A percentile compares a stretch with the other conserved stretches of the same genome.
Conservation (phyloP, 2,329 filamentous ascomycete species). For the Pseudocercospora eumusae region DNA sequence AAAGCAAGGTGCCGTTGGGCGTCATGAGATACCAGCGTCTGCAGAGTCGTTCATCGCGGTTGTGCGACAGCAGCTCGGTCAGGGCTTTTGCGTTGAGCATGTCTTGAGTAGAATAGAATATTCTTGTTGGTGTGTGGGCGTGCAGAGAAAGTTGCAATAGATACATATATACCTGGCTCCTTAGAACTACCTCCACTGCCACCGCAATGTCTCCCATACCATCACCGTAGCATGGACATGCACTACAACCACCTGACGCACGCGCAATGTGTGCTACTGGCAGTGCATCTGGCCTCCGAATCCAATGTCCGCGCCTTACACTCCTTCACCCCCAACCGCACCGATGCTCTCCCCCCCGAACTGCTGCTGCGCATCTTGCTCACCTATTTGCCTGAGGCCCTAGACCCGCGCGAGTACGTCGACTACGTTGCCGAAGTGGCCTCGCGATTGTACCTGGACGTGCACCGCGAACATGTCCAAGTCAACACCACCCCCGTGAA, state of each 20-base stretch:
- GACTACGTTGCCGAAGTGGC: conserved; percentile 62
- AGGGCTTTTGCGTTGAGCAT: conserved; percentile 50
- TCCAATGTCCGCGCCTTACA: conserved; percentile 61
- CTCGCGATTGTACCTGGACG: conserved; percentile 48
- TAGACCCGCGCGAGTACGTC: conserved; percentile 64
- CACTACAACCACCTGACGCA: conserved; percentile 54
- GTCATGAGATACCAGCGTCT: conserved; percentile 53
- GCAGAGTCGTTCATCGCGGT: conserved; percentile 47
- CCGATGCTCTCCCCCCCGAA: conserved; percentile 61
- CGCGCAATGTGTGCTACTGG: conserved; percentile 70
- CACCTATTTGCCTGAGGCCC: conserved; percentile 73
- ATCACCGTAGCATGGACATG: conserved; percentile 13
- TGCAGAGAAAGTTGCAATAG: too few relatives aligned
- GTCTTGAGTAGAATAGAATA: too few relatives aligned
- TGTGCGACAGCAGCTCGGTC: conserved; percentile 47
- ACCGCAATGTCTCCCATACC: too few relatives aligned
- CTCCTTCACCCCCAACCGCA: conserved; percentile 59
- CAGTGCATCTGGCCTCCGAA: conserved; percentile 67
- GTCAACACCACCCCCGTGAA: conserved; percentile 61
- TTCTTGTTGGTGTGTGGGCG: too few relatives aligned
- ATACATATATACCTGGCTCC: too few relatives aligned
- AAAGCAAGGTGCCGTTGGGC: conserved; percentile 53
- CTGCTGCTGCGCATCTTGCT: conserved; percentile 72
- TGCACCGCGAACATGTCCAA: conserved; percentile 44
- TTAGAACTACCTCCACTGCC: too few relatives aligned